phyloP scores from a whole-genome alignment of 495 filamentous ascomycete species.

The Xylaria castorea region DNA sequence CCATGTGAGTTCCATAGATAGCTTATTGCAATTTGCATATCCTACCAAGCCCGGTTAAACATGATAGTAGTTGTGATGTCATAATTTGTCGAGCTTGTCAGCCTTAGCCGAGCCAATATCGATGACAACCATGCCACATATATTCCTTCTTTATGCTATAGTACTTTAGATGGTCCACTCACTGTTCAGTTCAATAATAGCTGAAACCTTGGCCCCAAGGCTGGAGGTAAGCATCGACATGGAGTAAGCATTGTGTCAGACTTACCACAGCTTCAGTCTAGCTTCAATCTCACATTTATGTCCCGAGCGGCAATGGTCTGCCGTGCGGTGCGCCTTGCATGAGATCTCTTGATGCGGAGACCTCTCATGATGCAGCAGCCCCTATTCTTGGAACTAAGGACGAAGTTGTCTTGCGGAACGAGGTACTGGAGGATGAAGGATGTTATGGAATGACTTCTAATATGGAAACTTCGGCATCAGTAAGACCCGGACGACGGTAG shows the following conservation, averaged over 20 bases:
- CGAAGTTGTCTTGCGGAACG: not conserved
- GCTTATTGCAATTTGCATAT: not conserved
- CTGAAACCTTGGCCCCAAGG: not conserved
- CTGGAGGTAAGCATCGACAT: not conserved
- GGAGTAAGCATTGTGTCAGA: not conserved
- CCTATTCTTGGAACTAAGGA: not conserved
- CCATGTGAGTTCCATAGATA: too few species aligned
- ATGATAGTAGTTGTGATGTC: not conserved
- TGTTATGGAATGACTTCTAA: not conserved
- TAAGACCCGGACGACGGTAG: not conserved
- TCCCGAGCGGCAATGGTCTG: not conserved
- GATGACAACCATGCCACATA: not conserved
- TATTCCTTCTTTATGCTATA: not conserved
- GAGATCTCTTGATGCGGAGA: not conserved
- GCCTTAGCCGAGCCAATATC: not conserved
- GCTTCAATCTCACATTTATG: not conserved
- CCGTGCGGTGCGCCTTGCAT: not conserved
- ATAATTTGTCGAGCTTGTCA: conserved; percentile 5
- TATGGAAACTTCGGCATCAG: not conserved
- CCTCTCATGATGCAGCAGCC: not conserved
- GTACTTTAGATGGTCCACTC: not conserved
- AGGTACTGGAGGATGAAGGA: not conserved
- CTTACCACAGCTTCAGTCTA: not conserved
- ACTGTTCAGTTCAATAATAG: not conserved
- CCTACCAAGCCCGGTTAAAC: not conserved